Evolutionary conservation across 2,329 filamentous ascomycete species (phyloP), one percentile per base, ranked within the genome.

Genomic region (Colletotrichum camelliae): DNA sequence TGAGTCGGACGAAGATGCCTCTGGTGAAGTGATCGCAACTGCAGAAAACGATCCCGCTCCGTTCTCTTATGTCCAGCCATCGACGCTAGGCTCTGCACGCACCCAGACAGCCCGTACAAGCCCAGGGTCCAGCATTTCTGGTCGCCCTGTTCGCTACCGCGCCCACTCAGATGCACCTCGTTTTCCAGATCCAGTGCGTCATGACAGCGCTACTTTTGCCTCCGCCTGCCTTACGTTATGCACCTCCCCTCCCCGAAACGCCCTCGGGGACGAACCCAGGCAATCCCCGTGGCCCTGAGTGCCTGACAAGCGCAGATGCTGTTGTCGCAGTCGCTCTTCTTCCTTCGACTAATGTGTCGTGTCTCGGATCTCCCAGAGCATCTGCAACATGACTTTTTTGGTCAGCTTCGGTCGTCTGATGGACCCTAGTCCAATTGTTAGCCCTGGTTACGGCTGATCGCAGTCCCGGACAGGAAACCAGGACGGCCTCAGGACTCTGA

Each of bases 141-240:
- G 62, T 52, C 70, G 73, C 43, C 73, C 27, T 64, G 73, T 73
- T 73, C 70, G 73, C 70, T 73, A n/a, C 62, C 15, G 64, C 69
- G 64, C 43, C 64, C 73, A 75, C 70, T 66, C 43, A 73, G 62
- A 68, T 73, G 70, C 64, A 73, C 37, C 55, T 67, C 33, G n/a
- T 27, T 57, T 68, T 43, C 35, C 58, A 73, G 72, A 75, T 75
- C 73, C 58, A 75, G 43, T 75, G 69, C 73, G 73, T 75, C 73
- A 75, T 75, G 70, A 75, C 70, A 73, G 16, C 15, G 27, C 55
- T 72, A 72, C 62, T 35, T 67, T 27, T n/a, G 27, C 69, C 39
- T 52, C 64, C 24, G 18, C 21, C 16, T 33, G 16, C 15, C 52
- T 67, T 43, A 12, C n/a, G 12, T n/a, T 18, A 43, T 31, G 31